Evolutionary conservation across 2,329 filamentous ascomycete species (phyloP).

Genomic region (Colletotrichum phormii): DNA sequence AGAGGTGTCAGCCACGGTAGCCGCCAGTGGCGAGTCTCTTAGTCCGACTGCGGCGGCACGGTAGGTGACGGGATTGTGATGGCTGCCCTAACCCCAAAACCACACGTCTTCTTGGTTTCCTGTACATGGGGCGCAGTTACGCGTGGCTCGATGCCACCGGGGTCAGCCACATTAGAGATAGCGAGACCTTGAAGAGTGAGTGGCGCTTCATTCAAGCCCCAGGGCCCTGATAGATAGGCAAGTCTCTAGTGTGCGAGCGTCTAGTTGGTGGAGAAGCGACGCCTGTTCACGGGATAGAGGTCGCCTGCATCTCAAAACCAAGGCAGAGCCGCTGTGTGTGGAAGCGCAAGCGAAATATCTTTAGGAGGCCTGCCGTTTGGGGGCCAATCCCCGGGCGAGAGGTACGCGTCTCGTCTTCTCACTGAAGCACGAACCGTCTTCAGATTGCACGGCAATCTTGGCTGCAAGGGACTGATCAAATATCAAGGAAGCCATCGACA

Average conservation of each 20-base stretch:
- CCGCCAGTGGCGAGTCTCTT: conserved; percentile 9
- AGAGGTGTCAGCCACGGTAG: conserved; percentile 1
- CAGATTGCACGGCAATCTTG: conserved; percentile 1
- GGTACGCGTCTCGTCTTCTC: background rate
- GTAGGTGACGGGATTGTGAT: background rate
- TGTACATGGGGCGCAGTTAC: conserved; percentile 2
- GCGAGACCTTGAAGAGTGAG: background rate
- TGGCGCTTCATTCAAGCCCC: background rate
- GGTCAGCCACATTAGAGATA: conserved; percentile 15
- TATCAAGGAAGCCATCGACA: conserved; percentile 8
- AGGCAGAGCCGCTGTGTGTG: conserved; percentile 12
- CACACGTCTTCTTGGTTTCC: conserved; percentile 8
- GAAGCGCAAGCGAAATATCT: conserved; percentile 19
- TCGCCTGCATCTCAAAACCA: conserved; percentile 1
- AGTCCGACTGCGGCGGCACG: background rate
- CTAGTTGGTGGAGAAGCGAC: background rate
- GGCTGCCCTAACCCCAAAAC: conserved; percentile 18
- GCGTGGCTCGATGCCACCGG: background rate
- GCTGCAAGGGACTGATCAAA: conserved; percentile 23
- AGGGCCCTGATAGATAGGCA: background rate
- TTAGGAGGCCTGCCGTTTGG: conserved; percentile 1
- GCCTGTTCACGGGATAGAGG: background rate
- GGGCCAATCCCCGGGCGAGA: background rate
- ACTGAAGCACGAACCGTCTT: background rate
- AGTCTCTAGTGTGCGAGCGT: background rate